Conservation (phyloP, 306 rosid species). For the Prunus mira region DNA sequence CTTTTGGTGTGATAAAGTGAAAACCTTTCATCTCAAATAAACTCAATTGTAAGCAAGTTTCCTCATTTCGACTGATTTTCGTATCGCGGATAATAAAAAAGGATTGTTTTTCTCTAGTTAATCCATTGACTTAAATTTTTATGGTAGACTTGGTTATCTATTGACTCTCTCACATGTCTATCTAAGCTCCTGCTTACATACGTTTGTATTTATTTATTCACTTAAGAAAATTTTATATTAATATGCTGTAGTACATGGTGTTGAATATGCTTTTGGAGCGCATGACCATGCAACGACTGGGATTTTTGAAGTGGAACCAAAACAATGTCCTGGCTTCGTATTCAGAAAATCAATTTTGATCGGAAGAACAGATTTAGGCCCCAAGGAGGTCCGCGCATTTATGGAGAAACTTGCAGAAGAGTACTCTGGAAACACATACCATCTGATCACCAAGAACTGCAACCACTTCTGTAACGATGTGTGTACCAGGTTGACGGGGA, state of each 20-base stretch:
- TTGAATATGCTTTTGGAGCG: conserved; percentile 96
- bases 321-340: conserved; percentile 85
- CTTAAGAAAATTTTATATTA: neutral
- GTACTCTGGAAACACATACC: conserved; percentile 76
- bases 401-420: conserved; percentile 82
- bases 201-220: conserved; percentile 2
- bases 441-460: conserved; percentile 89
- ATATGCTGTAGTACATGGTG: conserved; percentile 55
- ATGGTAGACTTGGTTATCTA: neutral
- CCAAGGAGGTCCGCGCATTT: conserved; percentile 51
- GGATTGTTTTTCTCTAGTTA: neutral
- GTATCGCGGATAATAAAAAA: neutral
- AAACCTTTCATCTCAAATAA: neutral
- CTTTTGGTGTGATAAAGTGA: neutral
- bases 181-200: neutral
- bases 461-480: conserved; percentile 88
- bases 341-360: conserved; percentile 78
- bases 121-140: neutral
- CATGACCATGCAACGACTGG: conserved; percentile 81
- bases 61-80: neutral
- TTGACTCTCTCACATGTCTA: neutral
- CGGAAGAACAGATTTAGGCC: conserved; percentile 77
- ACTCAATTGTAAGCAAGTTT: neutral
- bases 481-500: conserved; percentile 57
- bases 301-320: conserved; percentile 90